phyloP scores from a whole-genome alignment of 805 yeast species.

The Schwanniomyces sp. region DNA sequence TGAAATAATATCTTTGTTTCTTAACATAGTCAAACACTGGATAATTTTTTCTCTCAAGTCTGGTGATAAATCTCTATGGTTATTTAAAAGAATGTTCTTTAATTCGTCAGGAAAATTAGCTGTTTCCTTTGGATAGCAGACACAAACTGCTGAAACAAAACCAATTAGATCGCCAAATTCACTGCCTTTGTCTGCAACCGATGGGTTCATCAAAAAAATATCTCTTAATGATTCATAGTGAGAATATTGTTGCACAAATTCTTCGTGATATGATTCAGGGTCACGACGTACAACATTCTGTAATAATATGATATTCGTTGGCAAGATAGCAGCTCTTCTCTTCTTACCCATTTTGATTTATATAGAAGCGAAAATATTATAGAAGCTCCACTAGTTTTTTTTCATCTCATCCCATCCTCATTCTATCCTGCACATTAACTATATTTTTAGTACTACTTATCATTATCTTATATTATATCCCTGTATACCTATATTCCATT shows the following conservation, averaged over 20 bases:
- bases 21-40: constrained; percentile 83
- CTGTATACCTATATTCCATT: constrained; percentile 4
- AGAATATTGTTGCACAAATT: constrained; percentile 86
- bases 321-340: constrained; percentile 90
- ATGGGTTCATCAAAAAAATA: constrained; percentile 73
- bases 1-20: constrained; percentile 77
- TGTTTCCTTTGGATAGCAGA: constrained; percentile 88
- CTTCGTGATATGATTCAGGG: constrained; percentile 92
- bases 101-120: constrained; percentile 80
- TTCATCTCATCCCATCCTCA: constrained; percentile 8
- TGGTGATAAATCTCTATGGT: constrained; percentile 80
- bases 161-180: constrained; percentile 83
- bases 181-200: constrained; percentile 52
- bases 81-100: constrained; percentile 61
- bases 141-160: constrained; percentile 87
- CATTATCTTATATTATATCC: neutral
- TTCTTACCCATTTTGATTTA: constrained; percentile 68
- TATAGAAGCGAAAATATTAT: neutral
- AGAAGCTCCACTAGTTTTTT: constrained; percentile 2
- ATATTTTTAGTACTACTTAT: neutral
- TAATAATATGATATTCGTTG: constrained; percentile 84
- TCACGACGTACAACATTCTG: constrained; percentile 94
- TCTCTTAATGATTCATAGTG: constrained; percentile 92
- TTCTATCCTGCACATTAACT: neutral
- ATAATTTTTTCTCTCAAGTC: constrained; percentile 89